These are phyloP conservation scores for Boletus rex-veris DNA, from an alignment of 768 basidiomycete genomes.

Conservation along the genomic window DNA sequence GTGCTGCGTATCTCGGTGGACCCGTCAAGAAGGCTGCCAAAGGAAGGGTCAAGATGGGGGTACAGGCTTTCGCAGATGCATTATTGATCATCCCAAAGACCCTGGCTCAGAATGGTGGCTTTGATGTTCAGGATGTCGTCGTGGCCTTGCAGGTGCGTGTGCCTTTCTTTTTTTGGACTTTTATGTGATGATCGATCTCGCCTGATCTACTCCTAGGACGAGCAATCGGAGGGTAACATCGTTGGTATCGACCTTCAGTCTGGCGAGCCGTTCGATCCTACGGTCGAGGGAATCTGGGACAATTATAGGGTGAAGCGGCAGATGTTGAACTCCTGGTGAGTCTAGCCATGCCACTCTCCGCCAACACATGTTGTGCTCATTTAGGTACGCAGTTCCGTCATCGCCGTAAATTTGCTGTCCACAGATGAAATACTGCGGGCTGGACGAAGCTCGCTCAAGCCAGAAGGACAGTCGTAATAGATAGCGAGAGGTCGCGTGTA, in stretches of 20 bases:
- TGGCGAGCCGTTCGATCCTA: conserved; percentile 95
- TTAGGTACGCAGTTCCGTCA: conserved; percentile 64
- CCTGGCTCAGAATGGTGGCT: conserved; percentile 91
- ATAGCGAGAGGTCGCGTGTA: conserved; percentile 15
- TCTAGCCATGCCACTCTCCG: conserved; percentile 13
- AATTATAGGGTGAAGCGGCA: conserved; percentile 98
- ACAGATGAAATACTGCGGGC: conserved; percentile 95
- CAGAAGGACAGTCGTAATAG: conserved; percentile 61
- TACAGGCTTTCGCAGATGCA: conserved; percentile 95
- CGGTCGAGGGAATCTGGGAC: conserved; percentile 96
- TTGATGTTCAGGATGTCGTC: conserved; percentile 93
- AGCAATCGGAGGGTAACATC: conserved; percentile 87
- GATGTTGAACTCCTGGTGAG: conserved; percentile 95
- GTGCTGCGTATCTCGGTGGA: conserved; percentile 78
- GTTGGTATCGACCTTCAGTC: conserved; percentile 91
- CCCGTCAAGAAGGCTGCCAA: conserved; percentile 82
- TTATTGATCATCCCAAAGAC: conserved; percentile 95
- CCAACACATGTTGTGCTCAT: conserved; percentile 22
- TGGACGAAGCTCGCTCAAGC: conserved; percentile 82
- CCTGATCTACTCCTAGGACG: conserved; percentile 54
- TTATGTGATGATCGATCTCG: conserved; percentile 10
- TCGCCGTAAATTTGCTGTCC: conserved; percentile 90
- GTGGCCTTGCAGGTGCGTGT: conserved; percentile 78
- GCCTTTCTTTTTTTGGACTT: background rate
- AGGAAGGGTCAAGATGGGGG: conserved; percentile 94